Evolutionary conservation across 768 basidiomycete species (phyloP).

Genomic region (Lactarius vividus): DNA sequence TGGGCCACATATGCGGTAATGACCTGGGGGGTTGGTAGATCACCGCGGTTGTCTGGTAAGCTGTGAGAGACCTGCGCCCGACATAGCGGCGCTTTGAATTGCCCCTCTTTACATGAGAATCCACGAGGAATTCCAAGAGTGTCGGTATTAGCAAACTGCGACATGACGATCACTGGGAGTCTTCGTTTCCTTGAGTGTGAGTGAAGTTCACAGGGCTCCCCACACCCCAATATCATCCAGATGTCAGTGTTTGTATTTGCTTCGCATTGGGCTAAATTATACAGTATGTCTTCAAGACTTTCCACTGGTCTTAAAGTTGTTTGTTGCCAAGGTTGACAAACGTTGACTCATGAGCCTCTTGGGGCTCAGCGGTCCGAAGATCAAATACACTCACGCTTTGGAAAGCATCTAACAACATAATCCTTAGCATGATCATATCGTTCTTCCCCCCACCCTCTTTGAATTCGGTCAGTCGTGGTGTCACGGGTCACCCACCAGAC

Average conservation of each 20-base stretch:
- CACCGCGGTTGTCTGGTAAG: background rate
- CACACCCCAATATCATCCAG: no score
- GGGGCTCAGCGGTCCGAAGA: background rate
- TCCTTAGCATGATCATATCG: constrained; percentile 19
- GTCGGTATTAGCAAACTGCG: background rate
- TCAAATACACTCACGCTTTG: background rate
- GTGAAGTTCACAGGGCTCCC: background rate
- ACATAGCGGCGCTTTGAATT: background rate
- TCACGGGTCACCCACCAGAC: constrained; percentile 34
- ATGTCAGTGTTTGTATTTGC: no score
- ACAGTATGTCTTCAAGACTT: background rate
- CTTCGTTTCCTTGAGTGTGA: background rate
- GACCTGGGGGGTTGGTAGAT: background rate
- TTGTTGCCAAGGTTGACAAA: background rate
- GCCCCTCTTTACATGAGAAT: background rate
- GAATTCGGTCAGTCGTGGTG: background rate
- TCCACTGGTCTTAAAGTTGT: background rate
- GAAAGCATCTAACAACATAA: background rate
- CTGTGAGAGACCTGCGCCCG: background rate
- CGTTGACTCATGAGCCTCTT: background rate
- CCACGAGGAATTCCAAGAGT: background rate
- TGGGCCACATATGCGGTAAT: background rate
- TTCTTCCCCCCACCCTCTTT: constrained; percentile 17
- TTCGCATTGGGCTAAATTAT: background rate
- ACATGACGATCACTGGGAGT: background rate